Evolutionary conservation across 1,284 basidiomycete species (phyloP), one percentile per base, ranked within the genome.

Genomic region (Puccinia horiana): DNA sequence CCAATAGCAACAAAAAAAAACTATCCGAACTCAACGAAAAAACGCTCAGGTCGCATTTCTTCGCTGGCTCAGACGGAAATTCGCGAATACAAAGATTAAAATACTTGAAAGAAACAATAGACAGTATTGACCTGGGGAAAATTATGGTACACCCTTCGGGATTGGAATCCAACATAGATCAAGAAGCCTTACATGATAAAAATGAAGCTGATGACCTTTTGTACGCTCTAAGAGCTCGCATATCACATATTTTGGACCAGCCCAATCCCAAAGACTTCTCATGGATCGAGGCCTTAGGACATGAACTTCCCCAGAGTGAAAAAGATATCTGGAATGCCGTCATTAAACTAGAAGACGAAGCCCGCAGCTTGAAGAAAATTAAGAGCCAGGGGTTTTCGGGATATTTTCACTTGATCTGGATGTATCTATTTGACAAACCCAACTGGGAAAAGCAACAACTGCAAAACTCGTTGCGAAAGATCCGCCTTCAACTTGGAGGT

Each of bases 321-420:
- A 35, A 42, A 42, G 37, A 6, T 40, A 42, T 65, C 37, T 65
- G 37, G 63, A 8, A 65, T 37, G 20, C 37, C 37, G 40, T 65
- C 63, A 65, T 23, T 2, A 23, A 65, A 65, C 40, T 18, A 40
- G 63, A 65, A 65, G 3, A 42, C 29, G 63, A 65, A 42, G 37
- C 32, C 5, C 58, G 35, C n/a, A 61, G n/a, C 2, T 61, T 61
- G 5, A 32, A 35, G 63, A n/a, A 42, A 65, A n/a, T n/a, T n/a
- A 65, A 65, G 35, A 65, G 63, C 32, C 37, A 65, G 11, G 63
- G 63, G 4, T n/a, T 65, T n/a, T 65, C 32, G 20, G 63, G 63
- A 42, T 32, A 32, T 18, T 65, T 65, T 16, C 40, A 65, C 63
- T 65, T 18, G 35, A 18, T 65, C 63, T 65, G 63, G 63, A 65